These are phyloP conservation scores for Diplodia intermedia DNA, from an alignment of 2,329 filamentous ascomycete species.

Conservation along the genomic window DNA sequence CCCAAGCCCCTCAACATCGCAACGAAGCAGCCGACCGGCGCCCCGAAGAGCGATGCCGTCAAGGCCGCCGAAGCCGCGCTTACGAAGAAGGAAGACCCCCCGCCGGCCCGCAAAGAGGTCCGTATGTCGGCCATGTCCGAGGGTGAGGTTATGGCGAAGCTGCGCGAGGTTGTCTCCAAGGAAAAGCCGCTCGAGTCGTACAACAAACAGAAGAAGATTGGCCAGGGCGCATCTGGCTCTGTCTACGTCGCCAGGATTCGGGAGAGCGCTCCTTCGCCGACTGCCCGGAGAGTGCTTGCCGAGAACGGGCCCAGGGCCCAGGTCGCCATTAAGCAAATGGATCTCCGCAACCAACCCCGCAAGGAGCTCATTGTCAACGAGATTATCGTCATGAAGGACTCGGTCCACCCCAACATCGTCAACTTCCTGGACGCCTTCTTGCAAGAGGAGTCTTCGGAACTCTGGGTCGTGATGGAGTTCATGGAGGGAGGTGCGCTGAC, in stretches of 20 bases:
- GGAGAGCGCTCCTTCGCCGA: slow-evolving; percentile 79
- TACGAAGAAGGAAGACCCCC: slow-evolving; percentile 77
- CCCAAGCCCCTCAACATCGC: slow-evolving; percentile 63
- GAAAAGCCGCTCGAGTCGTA: slow-evolving; percentile 94
- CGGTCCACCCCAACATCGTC: slow-evolving; percentile 96
- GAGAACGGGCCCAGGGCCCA: slow-evolving; percentile 82
- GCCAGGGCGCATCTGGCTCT: slow-evolving; percentile 95
- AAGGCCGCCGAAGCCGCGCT: slow-evolving; percentile 91
- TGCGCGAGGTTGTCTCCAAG: slow-evolving; percentile 93
- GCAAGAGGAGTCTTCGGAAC: slow-evolving; percentile 88
- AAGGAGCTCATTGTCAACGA: slow-evolving; percentile 99
- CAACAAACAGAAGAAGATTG: slow-evolving; percentile 99
- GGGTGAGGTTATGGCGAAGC: slow-evolving; percentile 93
- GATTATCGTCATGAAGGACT: slow-evolving; percentile 99
- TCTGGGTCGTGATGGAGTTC: slow-evolving; percentile 99
- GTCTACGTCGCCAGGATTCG: slow-evolving; percentile 98
- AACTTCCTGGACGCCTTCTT: slow-evolving; percentile 98
- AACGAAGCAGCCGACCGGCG: slow-evolving; percentile 55
- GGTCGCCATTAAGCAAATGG: slow-evolving; percentile 99
- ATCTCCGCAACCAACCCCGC: slow-evolving; percentile 92
- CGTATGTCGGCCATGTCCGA: slow-evolving; percentile 99
- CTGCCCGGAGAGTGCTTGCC: slow-evolving; percentile 78
- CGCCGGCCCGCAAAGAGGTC: slow-evolving; percentile 75
- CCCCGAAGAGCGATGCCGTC: slow-evolving; percentile 69
- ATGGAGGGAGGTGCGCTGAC: slow-evolving; percentile 99